Evolutionary conservation across 75 land plant species (phyloP).

Genomic region (Gnetum montanum): DNA sequence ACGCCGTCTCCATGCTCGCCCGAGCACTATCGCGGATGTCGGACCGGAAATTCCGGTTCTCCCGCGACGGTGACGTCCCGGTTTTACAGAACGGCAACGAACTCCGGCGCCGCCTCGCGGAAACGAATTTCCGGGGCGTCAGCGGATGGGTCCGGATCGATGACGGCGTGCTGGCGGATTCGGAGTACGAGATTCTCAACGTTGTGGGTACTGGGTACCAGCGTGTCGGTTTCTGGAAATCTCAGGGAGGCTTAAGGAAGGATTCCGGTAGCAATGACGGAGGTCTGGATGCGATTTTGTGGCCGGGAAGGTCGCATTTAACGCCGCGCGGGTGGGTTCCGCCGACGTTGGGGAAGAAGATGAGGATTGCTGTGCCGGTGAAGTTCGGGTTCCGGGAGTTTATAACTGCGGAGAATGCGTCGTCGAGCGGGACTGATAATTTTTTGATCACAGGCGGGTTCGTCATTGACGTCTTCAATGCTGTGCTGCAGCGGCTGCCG

Average conservation of each 20-base stretch:
- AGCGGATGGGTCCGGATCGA: slow-evolving; percentile 5
- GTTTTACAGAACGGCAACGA: slow-evolving; percentile 10
- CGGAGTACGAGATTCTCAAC: slow-evolving; percentile 24
- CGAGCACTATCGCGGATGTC: too few species aligned
- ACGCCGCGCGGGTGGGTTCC: slow-evolving; percentile 27
- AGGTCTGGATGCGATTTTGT: slow-evolving; percentile 7
- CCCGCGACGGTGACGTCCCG: too few species aligned
- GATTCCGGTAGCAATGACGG: background rate
- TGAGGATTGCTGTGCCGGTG: slow-evolving; percentile 24
- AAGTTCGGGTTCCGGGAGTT: slow-evolving; percentile 25
- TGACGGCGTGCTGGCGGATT: background rate
- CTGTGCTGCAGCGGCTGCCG: slow-evolving; percentile 11
- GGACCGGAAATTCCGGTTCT: too few species aligned
- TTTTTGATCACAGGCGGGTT: too few species aligned
- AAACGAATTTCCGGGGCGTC: slow-evolving; percentile 3
- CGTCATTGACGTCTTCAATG: slow-evolving; percentile 29
- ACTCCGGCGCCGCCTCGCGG: slow-evolving; percentile 3
- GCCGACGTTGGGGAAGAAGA: slow-evolving; percentile 14
- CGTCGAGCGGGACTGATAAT: too few species aligned
- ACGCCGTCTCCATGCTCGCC: too few species aligned
- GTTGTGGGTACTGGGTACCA: slow-evolving; percentile 16
- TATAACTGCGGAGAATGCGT: too few species aligned
- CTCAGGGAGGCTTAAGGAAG: too few species aligned
- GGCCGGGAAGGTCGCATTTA: slow-evolving; percentile 22
- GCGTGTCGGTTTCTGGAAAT: slow-evolving; percentile 19